phyloP scores from a whole-genome alignment of 2,329 filamentous ascomycete species.

The Phaeosphaeriaceae sp. region DNA sequence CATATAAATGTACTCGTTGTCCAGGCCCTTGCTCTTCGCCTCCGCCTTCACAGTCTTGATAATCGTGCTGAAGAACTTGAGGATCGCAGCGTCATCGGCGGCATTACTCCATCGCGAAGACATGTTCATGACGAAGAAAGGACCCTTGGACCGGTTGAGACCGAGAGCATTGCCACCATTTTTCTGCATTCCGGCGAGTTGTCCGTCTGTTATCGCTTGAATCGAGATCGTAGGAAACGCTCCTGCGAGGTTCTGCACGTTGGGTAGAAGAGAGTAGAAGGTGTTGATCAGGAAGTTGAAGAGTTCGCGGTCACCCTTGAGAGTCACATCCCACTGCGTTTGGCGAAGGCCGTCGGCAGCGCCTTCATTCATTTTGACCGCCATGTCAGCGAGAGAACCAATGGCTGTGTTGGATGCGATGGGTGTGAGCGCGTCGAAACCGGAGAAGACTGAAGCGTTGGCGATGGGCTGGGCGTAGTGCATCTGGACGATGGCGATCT shows the following conservation, averaged over 20 bases:
- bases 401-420: conserved; percentile 28
- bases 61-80: conserved; percentile 24
- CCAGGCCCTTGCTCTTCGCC: conserved; percentile 19
- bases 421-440: conserved; percentile 30
- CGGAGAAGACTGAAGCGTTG: conserved; percentile 33
- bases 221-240: conserved; percentile 28
- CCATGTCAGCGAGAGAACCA: conserved; percentile 27
- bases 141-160: conserved; percentile 23
- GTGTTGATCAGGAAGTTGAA: conserved; percentile 27
- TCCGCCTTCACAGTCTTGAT: conserved; percentile 25
- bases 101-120: conserved; percentile 21
- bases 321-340: conserved; percentile 36
- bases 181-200: conserved; percentile 30
- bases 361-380: conserved; percentile 27
- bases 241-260: conserved; percentile 15
- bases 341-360: conserved; percentile 27
- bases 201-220: conserved; percentile 32
- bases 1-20: conserved; percentile 46
- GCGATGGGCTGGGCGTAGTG: conserved; percentile 32
- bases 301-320: conserved; percentile 32
- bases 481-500: conserved; percentile 31
- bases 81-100: conserved; percentile 26
- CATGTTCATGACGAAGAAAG: conserved; percentile 30
- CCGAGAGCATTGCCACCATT: conserved; percentile 40
- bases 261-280: conserved; percentile 20